These are phyloP conservation scores for Phaeosphaeria sp. DNA, from an alignment of 2,329 filamentous ascomycete genomes.

Conservation along the genomic window DNA sequence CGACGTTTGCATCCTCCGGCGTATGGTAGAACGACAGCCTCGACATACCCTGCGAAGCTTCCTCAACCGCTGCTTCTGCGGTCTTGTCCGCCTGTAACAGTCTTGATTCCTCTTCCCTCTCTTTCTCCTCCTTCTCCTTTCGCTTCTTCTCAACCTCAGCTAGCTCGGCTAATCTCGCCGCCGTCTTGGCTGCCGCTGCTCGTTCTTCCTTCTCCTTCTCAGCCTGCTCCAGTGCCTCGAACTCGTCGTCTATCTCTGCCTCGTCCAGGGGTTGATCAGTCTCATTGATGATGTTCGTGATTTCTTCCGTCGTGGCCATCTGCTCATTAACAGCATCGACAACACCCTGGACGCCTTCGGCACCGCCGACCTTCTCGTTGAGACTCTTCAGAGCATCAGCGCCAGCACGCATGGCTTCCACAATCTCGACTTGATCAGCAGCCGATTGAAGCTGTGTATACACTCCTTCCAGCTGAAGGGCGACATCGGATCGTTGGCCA, in stretches of 20 bases:
- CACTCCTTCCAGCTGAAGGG: slow-evolving; percentile 83
- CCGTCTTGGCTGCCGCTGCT: slow-evolving; percentile 61
- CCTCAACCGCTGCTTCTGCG: slow-evolving; percentile 16
- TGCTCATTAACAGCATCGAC: slow-evolving; percentile 79
- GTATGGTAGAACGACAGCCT: slow-evolving; percentile 25
- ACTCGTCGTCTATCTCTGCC: slow-evolving; percentile 83
- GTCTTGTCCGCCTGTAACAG: slow-evolving; percentile 28
- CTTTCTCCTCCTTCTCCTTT: slow-evolving; percentile 42
- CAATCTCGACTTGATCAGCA: slow-evolving; percentile 80
- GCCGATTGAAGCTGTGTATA: slow-evolving; percentile 86
- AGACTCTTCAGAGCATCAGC: slow-evolving; percentile 74
- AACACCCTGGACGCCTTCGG: slow-evolving; percentile 76
- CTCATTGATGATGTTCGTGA: slow-evolving; percentile 78
- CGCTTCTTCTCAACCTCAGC: slow-evolving; percentile 44
- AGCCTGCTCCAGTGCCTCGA: slow-evolving; percentile 73
- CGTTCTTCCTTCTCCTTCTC: slow-evolving; percentile 83
- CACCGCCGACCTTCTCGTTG: slow-evolving; percentile 79
- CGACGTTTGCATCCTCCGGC: slow-evolving; percentile 28
- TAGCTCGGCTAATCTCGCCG: slow-evolving; percentile 51
- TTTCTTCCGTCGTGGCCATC: slow-evolving; percentile 77
- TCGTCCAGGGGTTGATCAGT: slow-evolving; percentile 68
- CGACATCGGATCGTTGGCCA: slow-evolving; percentile 72
- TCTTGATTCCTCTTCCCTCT: background rate
- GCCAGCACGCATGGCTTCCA: slow-evolving; percentile 82
- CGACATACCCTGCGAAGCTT: slow-evolving; percentile 24